Percentiles rank a stretch among this genome's conserved stretches.
phyloP scores from a whole-genome alignment of 495 filamentous ascomycete genomes.

The Aspergillus olivimuriae region DNA sequence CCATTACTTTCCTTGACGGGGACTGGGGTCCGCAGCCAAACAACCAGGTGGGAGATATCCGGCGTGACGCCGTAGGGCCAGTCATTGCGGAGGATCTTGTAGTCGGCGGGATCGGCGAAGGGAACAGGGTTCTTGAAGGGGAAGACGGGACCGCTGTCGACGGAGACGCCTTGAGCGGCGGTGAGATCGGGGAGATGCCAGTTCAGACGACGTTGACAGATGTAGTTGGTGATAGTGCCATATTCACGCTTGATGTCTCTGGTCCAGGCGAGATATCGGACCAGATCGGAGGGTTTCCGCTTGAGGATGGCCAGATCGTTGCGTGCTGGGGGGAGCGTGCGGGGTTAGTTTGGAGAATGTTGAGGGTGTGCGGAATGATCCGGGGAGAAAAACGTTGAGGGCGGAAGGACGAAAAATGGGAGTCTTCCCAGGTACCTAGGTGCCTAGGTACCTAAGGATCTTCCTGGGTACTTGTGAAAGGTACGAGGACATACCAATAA shows the following conservation, averaged over 20 bases:
- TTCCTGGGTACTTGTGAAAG: too few species aligned
- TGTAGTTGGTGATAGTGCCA: conserved; percentile 69
- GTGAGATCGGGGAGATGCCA: conserved; percentile 47
- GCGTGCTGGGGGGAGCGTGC: conserved; percentile 33
- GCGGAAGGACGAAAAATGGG: too few species aligned
- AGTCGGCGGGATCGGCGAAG: conserved; percentile 65
- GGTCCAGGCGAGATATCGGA: conserved; percentile 78
- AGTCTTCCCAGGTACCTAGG: too few species aligned
- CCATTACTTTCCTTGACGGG: conserved; percentile 47
- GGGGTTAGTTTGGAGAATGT: conserved; percentile 9
- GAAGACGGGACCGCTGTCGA: conserved; percentile 20
- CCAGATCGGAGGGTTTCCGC: conserved; percentile 75
- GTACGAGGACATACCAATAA: conserved; percentile 52
- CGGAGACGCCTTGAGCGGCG: conserved; percentile 6
- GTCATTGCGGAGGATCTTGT: conserved; percentile 74
- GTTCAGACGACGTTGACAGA: conserved; percentile 63
- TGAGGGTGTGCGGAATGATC: conserved; percentile 8
- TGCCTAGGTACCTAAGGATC: too few species aligned
- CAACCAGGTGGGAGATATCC: conserved; percentile 58
- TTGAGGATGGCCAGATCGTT: conserved; percentile 74
- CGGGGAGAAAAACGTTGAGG: background rate
- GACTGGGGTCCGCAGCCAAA: conserved; percentile 54
- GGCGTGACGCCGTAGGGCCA: conserved; percentile 80
- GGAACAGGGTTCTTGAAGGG: conserved; percentile 45
- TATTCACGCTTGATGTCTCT: conserved; percentile 61